Evolutionary conservation across 2,329 filamentous ascomycete species (phyloP).

Genomic region (Aureobasidium pullulans): DNA sequence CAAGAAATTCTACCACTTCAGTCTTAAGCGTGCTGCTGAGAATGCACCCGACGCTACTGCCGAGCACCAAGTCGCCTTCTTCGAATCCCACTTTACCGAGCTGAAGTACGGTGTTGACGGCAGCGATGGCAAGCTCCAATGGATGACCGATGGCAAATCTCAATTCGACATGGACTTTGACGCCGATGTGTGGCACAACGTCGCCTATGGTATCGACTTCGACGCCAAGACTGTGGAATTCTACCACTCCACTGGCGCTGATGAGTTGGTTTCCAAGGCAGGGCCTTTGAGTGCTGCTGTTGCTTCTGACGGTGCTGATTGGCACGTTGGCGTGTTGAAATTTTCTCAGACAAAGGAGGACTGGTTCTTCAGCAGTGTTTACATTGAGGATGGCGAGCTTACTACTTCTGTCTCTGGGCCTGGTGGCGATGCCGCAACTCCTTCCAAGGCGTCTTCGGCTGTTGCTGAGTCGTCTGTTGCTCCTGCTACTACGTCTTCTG

Average conservation of each 20-base stretch:
- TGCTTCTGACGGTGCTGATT: constrained; percentile 60
- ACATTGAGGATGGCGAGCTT: constrained; percentile 53
- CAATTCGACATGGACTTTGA: constrained; percentile 58
- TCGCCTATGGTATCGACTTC: constrained; percentile 69
- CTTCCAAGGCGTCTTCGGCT: constrained; percentile 2
- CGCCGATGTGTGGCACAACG: constrained; percentile 64
- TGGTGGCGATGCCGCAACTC: not conserved
- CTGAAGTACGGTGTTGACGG: constrained; percentile 56
- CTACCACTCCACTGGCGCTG: constrained; percentile 60
- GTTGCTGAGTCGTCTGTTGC: not conserved
- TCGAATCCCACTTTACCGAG: constrained; percentile 68
- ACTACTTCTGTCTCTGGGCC: constrained; percentile 23
- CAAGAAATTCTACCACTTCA: constrained; percentile 66
- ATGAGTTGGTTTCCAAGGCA: constrained; percentile 51
- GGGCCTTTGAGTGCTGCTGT: constrained; percentile 54
- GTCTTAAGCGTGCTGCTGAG: constrained; percentile 49
- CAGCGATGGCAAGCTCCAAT: constrained; percentile 42
- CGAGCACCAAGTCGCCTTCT: constrained; percentile 61
- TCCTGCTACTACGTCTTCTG: not conserved
- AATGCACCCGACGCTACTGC: constrained; percentile 56
- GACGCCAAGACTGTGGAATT: constrained; percentile 53
- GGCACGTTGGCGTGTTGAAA: constrained; percentile 64
- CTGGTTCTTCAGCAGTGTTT: constrained; percentile 65
- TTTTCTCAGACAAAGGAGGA: constrained; percentile 57
- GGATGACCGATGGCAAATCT: constrained; percentile 53